Base-by-base conservation (phyloP, 1,284 basidiomycete genomes). In the Volvariella surrecta region DNA sequence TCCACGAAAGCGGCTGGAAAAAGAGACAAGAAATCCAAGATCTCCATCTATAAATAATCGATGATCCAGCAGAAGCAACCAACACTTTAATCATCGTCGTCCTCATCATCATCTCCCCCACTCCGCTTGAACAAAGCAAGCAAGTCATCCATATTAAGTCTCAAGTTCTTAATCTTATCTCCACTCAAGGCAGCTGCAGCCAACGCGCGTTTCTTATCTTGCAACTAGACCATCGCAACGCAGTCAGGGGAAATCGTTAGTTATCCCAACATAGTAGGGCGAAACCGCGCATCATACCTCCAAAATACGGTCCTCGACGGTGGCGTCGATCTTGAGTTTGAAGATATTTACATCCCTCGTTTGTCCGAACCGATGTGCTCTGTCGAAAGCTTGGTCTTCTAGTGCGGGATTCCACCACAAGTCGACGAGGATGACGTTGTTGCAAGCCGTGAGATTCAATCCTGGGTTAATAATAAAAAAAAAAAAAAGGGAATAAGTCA, bases 341-440 rank as follows among this genome's bases (percentile, higher is more conserved):
- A 83, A 93, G 52, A 98, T 94, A 58, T 87, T 80, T 32, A 98
- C 94, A 46, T 85, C 76, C 11, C 82, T 77, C 39, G 70, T 85
- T 65, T 98, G 95, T 8, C 94, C 92, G 43, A 89, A 79, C 32
- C 89, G 78, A 68, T 94, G 90, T 0, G 89, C 86, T 43, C 95
- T 84, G 60, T 97, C 95, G 54, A 95, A 95, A 0, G 93, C 93
- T 68, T 97, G 93, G 51, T 91, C 88, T 74, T 91, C 88, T 2
- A 90, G 70, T 0, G 88, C 89, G 10, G 89, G 88, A 61, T 93
- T 94, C 89, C 92, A 97, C 95, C 95, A 98, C 42, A 96, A 63
- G 58, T 97, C 94, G 48, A 89, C 79, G 3, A 97, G 71, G 52
- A 96, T 87, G 40, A 96, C 93, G 50, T 93, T 89, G 61, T 92